A percentile compares a stretch with the other conserved stretches of the same genome.
These are phyloP conservation scores for Cenchrus purpureus DNA, from an alignment of 176 grass and related monocot genomes.

Conservation along the genomic window DNA sequence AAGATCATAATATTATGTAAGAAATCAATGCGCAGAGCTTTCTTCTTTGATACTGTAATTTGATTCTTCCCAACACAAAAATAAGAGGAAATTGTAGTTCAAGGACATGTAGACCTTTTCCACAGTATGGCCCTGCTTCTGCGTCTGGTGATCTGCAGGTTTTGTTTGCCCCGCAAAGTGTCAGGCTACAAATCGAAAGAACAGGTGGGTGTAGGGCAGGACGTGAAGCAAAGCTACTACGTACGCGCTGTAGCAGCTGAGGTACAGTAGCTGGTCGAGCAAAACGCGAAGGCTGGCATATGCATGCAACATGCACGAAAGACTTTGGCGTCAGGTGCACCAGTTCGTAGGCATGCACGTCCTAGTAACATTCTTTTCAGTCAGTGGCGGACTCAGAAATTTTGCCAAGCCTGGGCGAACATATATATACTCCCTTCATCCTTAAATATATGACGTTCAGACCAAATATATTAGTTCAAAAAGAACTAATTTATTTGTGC, in stretches of 20 bases:
- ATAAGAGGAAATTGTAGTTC: not conserved
- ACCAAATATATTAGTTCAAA: too few relatives aligned
- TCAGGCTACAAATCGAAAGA: constrained; percentile 33
- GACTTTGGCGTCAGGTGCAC: constrained; percentile 6
- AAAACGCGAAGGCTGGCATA: constrained; percentile 28
- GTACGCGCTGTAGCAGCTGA: not conserved
- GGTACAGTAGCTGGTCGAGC: not conserved
- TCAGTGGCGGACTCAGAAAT: too few relatives aligned
- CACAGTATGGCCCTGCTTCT: not conserved
- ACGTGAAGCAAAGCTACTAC: constrained; percentile 12
- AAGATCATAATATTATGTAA: not conserved
- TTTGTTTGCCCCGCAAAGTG: constrained; percentile 1
- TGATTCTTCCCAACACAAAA: not conserved
- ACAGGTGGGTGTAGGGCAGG: constrained; percentile 2
- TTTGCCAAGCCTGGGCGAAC: too few relatives aligned
- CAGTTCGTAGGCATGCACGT: not conserved
- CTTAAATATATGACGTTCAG: too few relatives aligned
- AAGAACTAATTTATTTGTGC: too few relatives aligned
- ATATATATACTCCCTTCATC: too few relatives aligned
- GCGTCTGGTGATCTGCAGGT: not conserved
- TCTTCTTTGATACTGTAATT: not conserved
- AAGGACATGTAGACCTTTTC: not conserved
- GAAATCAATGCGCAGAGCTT: not conserved
- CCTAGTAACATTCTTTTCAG: constrained; percentile 45
- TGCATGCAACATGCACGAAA: constrained; percentile 38